Evolutionary conservation across 1,284 basidiomycete species (phyloP).

Genomic region (Irpex sp.): DNA sequence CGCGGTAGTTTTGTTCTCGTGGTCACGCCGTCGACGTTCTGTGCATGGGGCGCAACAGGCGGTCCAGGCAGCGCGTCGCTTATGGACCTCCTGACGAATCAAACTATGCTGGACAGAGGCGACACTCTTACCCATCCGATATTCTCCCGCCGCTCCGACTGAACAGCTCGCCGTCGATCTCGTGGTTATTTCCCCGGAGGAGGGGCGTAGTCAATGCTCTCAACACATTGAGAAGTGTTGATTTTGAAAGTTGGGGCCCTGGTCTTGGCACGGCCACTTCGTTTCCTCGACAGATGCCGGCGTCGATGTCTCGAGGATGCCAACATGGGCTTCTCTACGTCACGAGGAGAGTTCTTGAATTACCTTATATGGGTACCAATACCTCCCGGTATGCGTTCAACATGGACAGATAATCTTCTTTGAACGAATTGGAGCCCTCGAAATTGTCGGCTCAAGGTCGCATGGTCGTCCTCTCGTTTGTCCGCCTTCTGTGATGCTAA

Average conservation of each 20-base stretch:
- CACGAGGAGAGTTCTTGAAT: neutral
- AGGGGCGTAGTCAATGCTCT: neutral
- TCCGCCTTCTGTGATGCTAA: constrained; percentile 3
- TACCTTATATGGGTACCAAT: neutral
- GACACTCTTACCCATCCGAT: neutral
- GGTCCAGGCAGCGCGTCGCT: neutral
- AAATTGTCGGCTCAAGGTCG: constrained; percentile 11
- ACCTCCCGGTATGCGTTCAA: neutral
- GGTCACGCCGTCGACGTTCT: neutral
- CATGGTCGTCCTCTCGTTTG: constrained; percentile 3
- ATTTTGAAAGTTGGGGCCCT: neutral
- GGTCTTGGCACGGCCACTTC: neutral
- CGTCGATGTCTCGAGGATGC: neutral
- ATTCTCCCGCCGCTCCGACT: neutral
- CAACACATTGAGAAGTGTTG: neutral
- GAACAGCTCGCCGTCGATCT: neutral
- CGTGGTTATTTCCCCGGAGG: neutral
- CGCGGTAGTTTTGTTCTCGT: neutral
- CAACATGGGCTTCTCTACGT: neutral
- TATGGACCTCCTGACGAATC: neutral
- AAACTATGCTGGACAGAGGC: neutral
- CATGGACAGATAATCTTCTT: neutral
- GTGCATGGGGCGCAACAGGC: neutral
- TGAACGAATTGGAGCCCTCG: neutral
- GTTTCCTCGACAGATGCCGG: neutral